Percentiles rank a stretch among this genome's conserved stretches.
Evolutionary conservation across 148 eudicot species (phyloP).

Genomic region (Vaccinium vitisidaea): DNA sequence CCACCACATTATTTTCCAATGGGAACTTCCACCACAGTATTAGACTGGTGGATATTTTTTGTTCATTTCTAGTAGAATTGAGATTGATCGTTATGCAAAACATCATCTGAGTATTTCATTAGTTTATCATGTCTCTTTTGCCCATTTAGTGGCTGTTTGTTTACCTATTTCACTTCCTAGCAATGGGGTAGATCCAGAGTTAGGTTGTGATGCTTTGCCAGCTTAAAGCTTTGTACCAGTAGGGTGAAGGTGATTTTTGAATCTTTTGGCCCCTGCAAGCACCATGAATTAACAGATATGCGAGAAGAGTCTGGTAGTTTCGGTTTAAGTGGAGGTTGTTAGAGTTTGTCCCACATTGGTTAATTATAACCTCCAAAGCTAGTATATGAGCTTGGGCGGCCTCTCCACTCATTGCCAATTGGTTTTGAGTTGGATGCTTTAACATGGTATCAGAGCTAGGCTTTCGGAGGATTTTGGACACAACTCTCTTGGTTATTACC

Average conservation of each 20-base stretch:
- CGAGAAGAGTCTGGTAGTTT: neutral
- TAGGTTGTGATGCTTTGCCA: neutral
- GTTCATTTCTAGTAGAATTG: neutral
- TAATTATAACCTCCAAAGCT: too few species aligned
- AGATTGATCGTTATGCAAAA: neutral
- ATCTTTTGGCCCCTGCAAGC: neutral
- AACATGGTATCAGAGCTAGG: too few species aligned
- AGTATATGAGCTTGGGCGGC: too few species aligned
- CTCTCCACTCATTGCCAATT: too few species aligned
- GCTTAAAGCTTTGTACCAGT: neutral
- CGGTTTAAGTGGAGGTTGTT: neutral
- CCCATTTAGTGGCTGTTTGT: neutral
- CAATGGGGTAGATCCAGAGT: neutral
- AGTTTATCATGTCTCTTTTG: neutral
- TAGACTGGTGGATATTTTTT: neutral
- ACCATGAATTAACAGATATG: neutral
- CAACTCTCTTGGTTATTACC: too few species aligned
- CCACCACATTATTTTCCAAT: neutral
- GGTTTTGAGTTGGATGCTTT: too few species aligned
- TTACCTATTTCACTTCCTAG: neutral
- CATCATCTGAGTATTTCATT: neutral
- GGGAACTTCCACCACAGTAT: neutral
- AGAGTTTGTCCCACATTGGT: too few species aligned
- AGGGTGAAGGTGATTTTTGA: neutral
- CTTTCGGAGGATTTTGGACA: too few species aligned